Base-by-base conservation (phyloP, 805 yeast genomes). In the Tetrapisispora namnaoensis region DNA sequence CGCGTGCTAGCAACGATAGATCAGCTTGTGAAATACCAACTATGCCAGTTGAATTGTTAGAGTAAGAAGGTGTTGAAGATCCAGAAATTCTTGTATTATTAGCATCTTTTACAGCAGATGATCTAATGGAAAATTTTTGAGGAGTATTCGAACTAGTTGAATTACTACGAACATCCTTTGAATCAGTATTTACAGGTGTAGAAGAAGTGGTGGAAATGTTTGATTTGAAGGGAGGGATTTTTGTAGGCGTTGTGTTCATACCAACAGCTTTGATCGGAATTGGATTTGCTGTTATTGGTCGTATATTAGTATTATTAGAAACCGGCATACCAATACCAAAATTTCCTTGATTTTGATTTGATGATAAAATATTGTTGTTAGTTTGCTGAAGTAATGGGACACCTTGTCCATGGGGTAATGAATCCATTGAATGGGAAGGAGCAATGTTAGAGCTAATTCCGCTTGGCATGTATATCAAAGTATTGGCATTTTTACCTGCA, bases 1-100 rank as follows among this genome's bases (percentile, higher is more conserved):
- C 89, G 53, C 88, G 70, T 0, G 91, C 89, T 43, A 86, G 68
- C 42, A 85, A 69, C 0, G 89, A 82, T 53, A 85, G 71, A 62
- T 85, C 93, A 70, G 76, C 71, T 49, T 71, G 74, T 8, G 74
- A 68, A 21, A 65, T 60, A 21, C 43, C 43, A 7, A 40, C 35
- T 3, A 40, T n/a, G 14, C 43, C 43, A 17, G 43, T 16, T 13
- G 21, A 8, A 30, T 39, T 39, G 20, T 22, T 22, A 16, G 35
- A 7, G 3, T 24, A 18, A 16, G 43, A 40, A 8, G 43, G 43
- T 40, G 43, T 40, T 5, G 43, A 14, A 3, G 43, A 40, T n/a
- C 43, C 43, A 5, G 43, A 40, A 10, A 40, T 32, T 40, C 35
- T 40, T 30, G 35, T 8, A 28, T 5, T 40, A 40, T 28, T 40